Evolutionary conservation across 108 stramenopile species (phyloP), one percentile per base, ranked within the genome.

Genomic region (Pseudonitzschia multiseries): DNA sequence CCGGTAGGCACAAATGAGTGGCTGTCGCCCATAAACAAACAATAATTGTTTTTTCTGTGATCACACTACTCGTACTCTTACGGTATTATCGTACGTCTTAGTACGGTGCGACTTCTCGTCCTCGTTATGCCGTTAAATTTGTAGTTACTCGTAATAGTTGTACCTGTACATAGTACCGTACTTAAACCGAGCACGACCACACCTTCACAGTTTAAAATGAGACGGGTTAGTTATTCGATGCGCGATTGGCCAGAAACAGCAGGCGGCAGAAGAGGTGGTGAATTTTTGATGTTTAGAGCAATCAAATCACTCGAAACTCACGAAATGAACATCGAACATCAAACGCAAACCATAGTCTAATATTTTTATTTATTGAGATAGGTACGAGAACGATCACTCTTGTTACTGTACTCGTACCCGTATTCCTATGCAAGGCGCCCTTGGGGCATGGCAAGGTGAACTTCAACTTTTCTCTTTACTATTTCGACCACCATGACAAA

Each of bases 221-320:
- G n/a, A 52, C 52, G n/a, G 52, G 52, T 18, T 21, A 6, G 8
- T 10, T 24, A 8, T 56, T 56, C 10, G 54, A 56, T 56, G n/a
- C 26, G 54, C 26, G 21, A 56, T 56, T 56, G 54, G 54, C 5
- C 22, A 56, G 54, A 56, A 56, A 56, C 54, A 56, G 54, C 54
- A 2, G 54, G 54, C 54, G 2, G 12, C 2, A 56, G 54, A 8
- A 10, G 21, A 56, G 54, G 54, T 56, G 54, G 54, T 56, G 54
- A 56, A 24, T 56, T 56, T 24, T 56, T 56, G 54, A 56, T 56
- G 54, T 56, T 10, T 24, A 56, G 21, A 48, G 46, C 9, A 48
- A 48, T 48, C 46, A 48, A 48, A 42, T 42, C 17, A 52, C 52
- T 17, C 52, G 18, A 52, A 56, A 48, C 4, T 48, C 54, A 56